These are phyloP conservation scores for Crithidia expoeki DNA, from an alignment of 208 protist genomes.

Conservation along the genomic window DNA sequence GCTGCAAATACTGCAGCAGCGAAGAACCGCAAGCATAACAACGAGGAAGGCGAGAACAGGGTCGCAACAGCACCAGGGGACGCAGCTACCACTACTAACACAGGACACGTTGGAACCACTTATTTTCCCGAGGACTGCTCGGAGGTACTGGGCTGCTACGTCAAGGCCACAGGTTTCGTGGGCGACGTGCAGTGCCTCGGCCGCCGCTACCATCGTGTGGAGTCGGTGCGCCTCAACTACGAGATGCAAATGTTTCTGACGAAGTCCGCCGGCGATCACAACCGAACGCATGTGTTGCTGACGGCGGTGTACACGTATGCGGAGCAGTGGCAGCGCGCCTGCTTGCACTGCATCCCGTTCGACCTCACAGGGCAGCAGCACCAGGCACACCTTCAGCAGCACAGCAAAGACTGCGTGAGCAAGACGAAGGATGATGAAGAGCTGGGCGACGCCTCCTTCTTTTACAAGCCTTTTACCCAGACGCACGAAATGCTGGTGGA, in stretches of 20 bases:
- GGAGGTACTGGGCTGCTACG: slow-evolving; percentile 49
- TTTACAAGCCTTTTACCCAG: slow-evolving; percentile 36
- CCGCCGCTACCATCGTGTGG: neutral
- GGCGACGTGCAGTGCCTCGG: slow-evolving; percentile 37
- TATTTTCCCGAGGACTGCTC: slow-evolving; percentile 38
- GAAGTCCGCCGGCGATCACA: slow-evolving; percentile 76
- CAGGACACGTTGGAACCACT: neutral
- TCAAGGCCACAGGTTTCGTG: slow-evolving; percentile 48
- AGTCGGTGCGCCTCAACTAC: slow-evolving; percentile 39
- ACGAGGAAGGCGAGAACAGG: neutral
- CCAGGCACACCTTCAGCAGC: neutral
- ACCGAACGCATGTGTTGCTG: slow-evolving; percentile 58
- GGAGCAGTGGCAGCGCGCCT: slow-evolving; percentile 62
- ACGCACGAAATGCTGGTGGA: slow-evolving; percentile 37
- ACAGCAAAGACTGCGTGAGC: neutral
- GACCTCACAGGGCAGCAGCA: slow-evolving; percentile 17
- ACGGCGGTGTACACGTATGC: slow-evolving; percentile 61
- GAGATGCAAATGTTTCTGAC: slow-evolving; percentile 71
- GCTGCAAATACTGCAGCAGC: neutral
- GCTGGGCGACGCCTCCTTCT: slow-evolving; percentile 7
- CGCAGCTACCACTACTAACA: neutral
- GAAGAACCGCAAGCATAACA: neutral
- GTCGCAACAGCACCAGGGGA: neutral
- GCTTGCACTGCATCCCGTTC: slow-evolving; percentile 34
- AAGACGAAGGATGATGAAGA: neutral